Evolutionary conservation across 768 basidiomycete genomes (phyloP).

Genomic region (Amanita muscaria): DNA sequence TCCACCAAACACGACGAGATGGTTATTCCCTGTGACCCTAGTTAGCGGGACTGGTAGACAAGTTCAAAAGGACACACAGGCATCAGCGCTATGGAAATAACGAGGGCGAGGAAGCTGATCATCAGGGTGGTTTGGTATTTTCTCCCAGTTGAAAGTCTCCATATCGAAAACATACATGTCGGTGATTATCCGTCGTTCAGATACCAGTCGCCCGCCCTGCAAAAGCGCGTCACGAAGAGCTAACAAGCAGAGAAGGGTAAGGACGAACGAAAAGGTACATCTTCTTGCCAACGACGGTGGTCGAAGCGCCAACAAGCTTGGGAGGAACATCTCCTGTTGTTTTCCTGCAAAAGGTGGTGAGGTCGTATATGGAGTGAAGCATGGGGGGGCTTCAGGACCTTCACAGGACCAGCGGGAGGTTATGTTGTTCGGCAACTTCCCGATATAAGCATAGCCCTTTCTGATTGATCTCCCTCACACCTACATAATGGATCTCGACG

Average conservation of each 20-base stretch:
- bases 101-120: constrained; percentile 73
- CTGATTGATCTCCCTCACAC: no score
- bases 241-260: background rate
- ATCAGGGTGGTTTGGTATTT: constrained; percentile 46
- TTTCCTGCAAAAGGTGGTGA: constrained; percentile 78
- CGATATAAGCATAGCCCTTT: background rate
- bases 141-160: constrained; percentile 73
- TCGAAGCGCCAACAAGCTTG: constrained; percentile 84
- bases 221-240: constrained; percentile 5
- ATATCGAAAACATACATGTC: constrained; percentile 90
- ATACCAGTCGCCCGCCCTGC: constrained; percentile 81
- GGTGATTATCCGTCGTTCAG: constrained; percentile 80
- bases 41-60: background rate
- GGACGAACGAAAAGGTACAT: constrained; percentile 80
- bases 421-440: constrained; percentile 2
- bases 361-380: constrained; percentile 80
- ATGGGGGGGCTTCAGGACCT: constrained; percentile 19
- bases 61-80: constrained; percentile 40
- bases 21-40: constrained; percentile 64
- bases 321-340: constrained; percentile 83
- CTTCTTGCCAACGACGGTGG: constrained; percentile 82
- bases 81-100: constrained; percentile 92
- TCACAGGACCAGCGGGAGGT: constrained; percentile 3
- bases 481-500: constrained; percentile 24
- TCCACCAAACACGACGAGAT: constrained; percentile 89